Evolutionary conservation across 345 rosid species (phyloP), one percentile per base, ranked within the genome.

Genomic region (Citrus australasica): DNA sequence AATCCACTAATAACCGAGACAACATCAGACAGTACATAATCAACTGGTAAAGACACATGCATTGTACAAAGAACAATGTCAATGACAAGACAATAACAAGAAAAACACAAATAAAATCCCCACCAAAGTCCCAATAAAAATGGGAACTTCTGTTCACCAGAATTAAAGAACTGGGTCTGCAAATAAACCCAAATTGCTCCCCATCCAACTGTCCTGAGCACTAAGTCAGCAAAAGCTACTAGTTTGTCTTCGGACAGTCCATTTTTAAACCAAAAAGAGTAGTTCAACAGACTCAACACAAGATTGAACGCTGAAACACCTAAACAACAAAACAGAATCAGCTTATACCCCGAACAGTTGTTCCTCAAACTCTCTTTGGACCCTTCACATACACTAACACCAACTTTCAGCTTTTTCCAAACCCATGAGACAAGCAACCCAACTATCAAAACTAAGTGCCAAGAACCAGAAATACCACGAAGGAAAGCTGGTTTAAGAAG

Each of bases 111-210:
- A 78, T 88, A 87, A 65, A 86, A 83, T 2, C 82, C 89, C 88
- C 86, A 90, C 92, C 89, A 88, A 76, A 87, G 59, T 82, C 90
- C 83, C 84, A 87, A 76, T 24, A 81, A 64, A 74, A 81, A 33
- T 3, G 86, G 83, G 51, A 86, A 86, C 84, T 35, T 84, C 5
- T 61, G 64, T 58, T 77, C 79, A 42, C 77, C 69, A 24, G 80
- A 71, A 77, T 63, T 63, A 16, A 74, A 78, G 69, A 83, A 78
- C 25, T 59, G 76, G 67, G 77, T 42, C 53, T 82, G 75, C 71
- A 90, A 56, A 74, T 82, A 85, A 61, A 86, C 79, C 76, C 25
- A 78, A 21, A 77, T 55, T 17, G 81, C 84, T 71, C 83, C 88
- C 92, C 89, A 90, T 61, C 89, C 83, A 67, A 87, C 73, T 55